phyloP scores from a whole-genome alignment of 2,329 filamentous ascomycete species.

The Apiospora aurea region DNA sequence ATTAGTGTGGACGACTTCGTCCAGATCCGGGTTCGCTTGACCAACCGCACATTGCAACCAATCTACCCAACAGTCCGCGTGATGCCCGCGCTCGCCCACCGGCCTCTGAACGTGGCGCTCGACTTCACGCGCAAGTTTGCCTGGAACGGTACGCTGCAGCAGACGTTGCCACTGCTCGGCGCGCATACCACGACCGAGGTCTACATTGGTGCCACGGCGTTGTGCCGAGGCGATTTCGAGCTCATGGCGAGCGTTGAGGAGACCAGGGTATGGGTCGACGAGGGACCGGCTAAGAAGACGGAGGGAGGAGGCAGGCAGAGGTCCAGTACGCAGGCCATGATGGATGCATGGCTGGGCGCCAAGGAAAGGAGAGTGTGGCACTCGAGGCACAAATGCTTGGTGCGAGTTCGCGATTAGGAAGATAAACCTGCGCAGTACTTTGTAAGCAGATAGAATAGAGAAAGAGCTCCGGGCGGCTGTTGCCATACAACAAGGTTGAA shows the following conservation, averaged over 20 bases:
- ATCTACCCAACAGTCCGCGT: constrained; percentile 78
- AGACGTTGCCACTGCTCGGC: constrained; percentile 68
- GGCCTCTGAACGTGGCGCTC: constrained; percentile 74
- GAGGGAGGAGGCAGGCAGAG: constrained; percentile 36
- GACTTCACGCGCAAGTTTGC: constrained; percentile 84
- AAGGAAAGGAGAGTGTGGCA: constrained; percentile 72
- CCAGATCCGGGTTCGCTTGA: constrained; percentile 73
- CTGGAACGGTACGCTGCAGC: constrained; percentile 86
- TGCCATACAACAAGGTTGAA: background rate
- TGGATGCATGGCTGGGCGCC: constrained; percentile 65
- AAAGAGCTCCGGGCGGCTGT: background rate
- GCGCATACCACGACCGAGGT: constrained; percentile 67
- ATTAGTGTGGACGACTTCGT: constrained; percentile 68
- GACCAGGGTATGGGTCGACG: constrained; percentile 60
- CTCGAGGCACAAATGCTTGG: constrained; percentile 61
- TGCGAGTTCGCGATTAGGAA: constrained; percentile 59
- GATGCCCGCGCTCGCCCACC: constrained; percentile 77
- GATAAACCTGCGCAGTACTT: background rate
- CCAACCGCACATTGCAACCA: constrained; percentile 72
- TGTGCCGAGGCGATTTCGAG: constrained; percentile 85
- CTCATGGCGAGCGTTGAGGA: constrained; percentile 84
- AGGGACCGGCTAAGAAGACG: constrained; percentile 37
- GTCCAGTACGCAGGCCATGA: constrained; percentile 62
- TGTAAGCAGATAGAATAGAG: background rate
- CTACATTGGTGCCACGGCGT: constrained; percentile 73